Base-by-base conservation (phyloP, 176 grass and related monocot species). In the Raddia distichophylla region DNA sequence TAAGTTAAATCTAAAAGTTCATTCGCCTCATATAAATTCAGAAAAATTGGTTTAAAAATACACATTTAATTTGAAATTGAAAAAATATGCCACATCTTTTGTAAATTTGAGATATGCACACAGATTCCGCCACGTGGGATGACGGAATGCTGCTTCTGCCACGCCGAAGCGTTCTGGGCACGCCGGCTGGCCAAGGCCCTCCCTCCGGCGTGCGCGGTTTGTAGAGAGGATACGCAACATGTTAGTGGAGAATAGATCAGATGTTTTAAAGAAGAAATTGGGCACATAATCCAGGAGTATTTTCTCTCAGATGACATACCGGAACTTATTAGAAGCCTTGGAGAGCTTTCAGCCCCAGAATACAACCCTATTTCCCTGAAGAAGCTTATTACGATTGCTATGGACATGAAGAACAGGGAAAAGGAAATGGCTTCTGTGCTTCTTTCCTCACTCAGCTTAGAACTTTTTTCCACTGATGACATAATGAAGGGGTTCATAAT, bases 351-450 rank as follows among this genome's bases (percentile, higher is more conserved):
- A 69, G 86, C 88, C 15, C 91, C 88, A 59, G 81, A 91, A 42
- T 97, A 87, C 74, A 97, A 93, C 35, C 88, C 91, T 15, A 87
- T 97, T 59, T 97, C 93, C 42, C 86, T 97, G 4, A 97, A 97
- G 73, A 97, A 90, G 65, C 86, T 97, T 47, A 85, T 97, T 18
- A 97, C 81, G 0, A 77, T 89, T 69, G 94, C 94, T 18, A 85
- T 97, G 91, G 94, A 97, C 67, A 88, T 84, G 7, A 93, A 96
- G 83, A 92, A 87, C n/a, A 86, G 91, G 72, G 91, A 97, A 82
- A 97, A 93, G 77, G 94, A 97, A 69, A 97, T 97, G 94, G 83
- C 91, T 3, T 97, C 94, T 10, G 80, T 91, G 62, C 88, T 97
- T 13, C 88, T 97, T 34, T 97, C 91, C 56, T 90, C 91, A 73